These are phyloP conservation scores for Coprinellus micaceus DNA, from an alignment of 768 basidiomycete genomes.

Conservation along the genomic window DNA sequence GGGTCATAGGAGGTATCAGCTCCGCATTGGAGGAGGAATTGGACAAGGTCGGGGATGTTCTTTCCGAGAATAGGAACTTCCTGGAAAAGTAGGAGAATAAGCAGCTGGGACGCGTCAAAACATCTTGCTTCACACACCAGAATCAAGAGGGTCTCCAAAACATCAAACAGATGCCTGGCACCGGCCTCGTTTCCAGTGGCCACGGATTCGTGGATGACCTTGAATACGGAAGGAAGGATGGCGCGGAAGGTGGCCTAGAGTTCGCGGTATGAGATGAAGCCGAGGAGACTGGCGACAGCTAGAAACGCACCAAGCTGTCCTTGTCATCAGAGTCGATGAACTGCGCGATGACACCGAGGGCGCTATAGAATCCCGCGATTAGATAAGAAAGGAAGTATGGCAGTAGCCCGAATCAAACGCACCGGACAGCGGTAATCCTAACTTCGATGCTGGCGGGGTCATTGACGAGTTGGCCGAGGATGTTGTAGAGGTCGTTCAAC, in stretches of 20 bases:
- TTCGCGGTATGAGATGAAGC: conserved; percentile 1
- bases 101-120: background rate
- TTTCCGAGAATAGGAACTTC: conserved; percentile 92
- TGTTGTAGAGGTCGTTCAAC: conserved; percentile 68
- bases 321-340: conserved; percentile 90
- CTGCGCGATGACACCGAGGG: conserved; percentile 90
- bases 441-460: conserved; percentile 91
- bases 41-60: conserved; percentile 80
- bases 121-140: conserved; percentile 48
- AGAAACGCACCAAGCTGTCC: conserved; percentile 66
- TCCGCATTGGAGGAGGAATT: conserved; percentile 85
- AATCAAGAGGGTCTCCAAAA: conserved; percentile 92
- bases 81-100: conserved; percentile 34
- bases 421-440: conserved; percentile 85
- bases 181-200: conserved; percentile 74
- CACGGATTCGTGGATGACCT: conserved; percentile 81
- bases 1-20: conserved; percentile 70
- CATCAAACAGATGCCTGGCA: conserved; percentile 89
- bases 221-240: conserved; percentile 83
- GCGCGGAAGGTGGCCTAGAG: conserved; percentile 82
- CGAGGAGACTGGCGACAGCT: background rate
- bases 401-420: conserved; percentile 18
- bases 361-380: conserved; percentile 36
- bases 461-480: conserved; percentile 66
- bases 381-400: too few relatives aligned